Evolutionary conservation across 441 rosid genomes (phyloP).

Genomic region (Kokia cookei): DNA sequence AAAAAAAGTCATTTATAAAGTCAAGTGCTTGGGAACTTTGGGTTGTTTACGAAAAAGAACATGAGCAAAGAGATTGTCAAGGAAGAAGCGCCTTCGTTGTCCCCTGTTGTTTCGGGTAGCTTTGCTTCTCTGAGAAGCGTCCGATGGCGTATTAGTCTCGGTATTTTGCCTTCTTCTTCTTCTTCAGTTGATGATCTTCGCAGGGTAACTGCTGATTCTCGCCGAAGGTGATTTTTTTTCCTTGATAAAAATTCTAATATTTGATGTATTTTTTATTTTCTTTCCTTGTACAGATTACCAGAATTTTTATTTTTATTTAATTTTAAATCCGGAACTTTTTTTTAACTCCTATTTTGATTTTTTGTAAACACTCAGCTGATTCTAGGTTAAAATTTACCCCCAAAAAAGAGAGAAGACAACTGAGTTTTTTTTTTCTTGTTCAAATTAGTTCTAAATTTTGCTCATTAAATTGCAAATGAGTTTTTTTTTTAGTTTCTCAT

Average conservation of each 20-base stretch:
- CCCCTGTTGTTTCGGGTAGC: constrained; percentile 15
- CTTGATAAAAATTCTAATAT: neutral
- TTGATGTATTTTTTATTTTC: neutral
- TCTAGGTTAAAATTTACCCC: neutral
- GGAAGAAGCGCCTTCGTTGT: constrained; percentile 19
- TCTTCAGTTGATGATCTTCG: constrained; percentile 73
- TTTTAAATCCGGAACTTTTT: neutral
- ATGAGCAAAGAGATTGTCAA: constrained; percentile 21
- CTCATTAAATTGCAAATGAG: neutral
- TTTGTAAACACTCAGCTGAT: neutral
- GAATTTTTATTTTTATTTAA: neutral
- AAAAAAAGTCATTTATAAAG: neutral
- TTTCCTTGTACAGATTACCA: neutral
- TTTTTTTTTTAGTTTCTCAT: no score
- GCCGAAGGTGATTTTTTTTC: constrained; percentile 50
- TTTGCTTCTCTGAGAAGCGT: constrained; percentile 67
- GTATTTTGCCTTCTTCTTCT: constrained; percentile 53
- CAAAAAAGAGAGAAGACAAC: neutral
- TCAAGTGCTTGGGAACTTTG: neutral
- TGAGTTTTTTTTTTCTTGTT: neutral
- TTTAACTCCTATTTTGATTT: neutral
- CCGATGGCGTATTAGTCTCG: constrained; percentile 80
- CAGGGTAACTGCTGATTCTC: constrained; percentile 73
- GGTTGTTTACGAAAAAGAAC: constrained; percentile 13
- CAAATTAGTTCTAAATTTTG: neutral